Base-by-base conservation (phyloP, 2,329 filamentous ascomycete genomes). In the Rutstroemia sp. region DNA sequence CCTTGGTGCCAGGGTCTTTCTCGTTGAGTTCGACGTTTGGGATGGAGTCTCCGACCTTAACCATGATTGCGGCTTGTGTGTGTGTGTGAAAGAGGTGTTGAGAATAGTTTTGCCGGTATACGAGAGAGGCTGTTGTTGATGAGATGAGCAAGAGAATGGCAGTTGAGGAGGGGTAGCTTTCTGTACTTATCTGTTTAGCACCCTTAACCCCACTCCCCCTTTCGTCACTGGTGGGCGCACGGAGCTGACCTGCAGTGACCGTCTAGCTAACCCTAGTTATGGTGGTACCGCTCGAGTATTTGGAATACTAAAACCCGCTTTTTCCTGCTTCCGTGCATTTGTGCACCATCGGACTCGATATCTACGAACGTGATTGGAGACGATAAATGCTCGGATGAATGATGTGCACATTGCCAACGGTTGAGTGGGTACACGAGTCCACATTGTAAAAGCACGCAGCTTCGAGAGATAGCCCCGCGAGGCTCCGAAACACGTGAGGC, bases 1-100 rank as follows among this genome's bases (percentile, higher is more conserved):
- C 83, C 74, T 92, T 94, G 79, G 89, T 94, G 58, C 89, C 90
- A 1, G 92, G 92, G 34, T 87, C 89, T 73, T 81, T 80, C 76
- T 97, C 88, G 61, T 84, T 84, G 65, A 95, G 80, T 19, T 90
- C 83, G 57, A 94, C 74, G 72, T 83, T 76, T 12, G 92, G 92
- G 58, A 97, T 78, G 62, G 79, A 74, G 71, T 96, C 91, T 69
- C 92, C 92, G 59, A 84, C 84, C 65, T 87, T 80, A 69, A 96
- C 63, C 62, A 64, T 64, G 17, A 56, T 63, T 57, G 56, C 56
- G 56, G 53, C 54, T 59, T 14, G 30, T 34, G 10, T 34, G 9
- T 14, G 30, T 34, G 10, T 34, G 9, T n/a, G 17, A 5, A 51
- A 38, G 27, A 23, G 23, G 27, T 25, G 27, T 37, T n/a, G 14